Base-by-base conservation (phyloP, 139 green algal species). In the Tetradesmus lagerheimii region DNA sequence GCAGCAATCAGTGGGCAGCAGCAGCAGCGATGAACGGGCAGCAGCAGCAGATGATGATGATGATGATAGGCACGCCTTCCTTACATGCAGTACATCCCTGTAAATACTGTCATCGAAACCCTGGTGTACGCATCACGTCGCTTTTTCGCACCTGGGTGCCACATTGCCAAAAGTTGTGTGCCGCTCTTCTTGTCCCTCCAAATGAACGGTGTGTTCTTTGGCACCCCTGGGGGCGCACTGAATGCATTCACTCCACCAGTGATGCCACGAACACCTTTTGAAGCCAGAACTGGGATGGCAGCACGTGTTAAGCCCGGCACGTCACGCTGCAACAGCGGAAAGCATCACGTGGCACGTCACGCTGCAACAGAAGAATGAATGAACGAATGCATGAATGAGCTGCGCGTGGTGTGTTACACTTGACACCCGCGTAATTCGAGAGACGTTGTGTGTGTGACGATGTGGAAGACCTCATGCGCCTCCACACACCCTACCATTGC, bases 231-330 rank as follows among this genome's bases (percentile, higher is more conserved):
- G 5, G 91, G 83, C 27, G 88, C 83, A n/a, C 57, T 87, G 39
- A 87, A 90, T 45, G 57, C 74, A 64, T 93, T 93, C 20, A 93
- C 91, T 9, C 91, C 91, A 1, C 38, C 83, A 3, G 83, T 89
- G 6, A 93, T 20, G 27, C 82, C 91, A 0, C 31, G 43, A 0
- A 93, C 80, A 8, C 92, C 93, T 14, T 62, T 35, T 34, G 50
- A 16, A 0, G 31, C 66, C 11, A 97, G 85, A 11, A 94, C 83
- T 27, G 94, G 93, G 3, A 97, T 77, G 2, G 92, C 92, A 1
- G 90, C 88, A 0, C 95, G 89, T 29, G 95, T 97, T 20, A 95
- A 77, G 1, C 95, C 95, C 14, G 94, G 94, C 9, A 97, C 93
- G 85, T 96, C 95, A 1, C 93, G 82, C 91, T 97, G 94, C 82